Evolutionary conservation across 306 rosid species (phyloP).

Genomic region (Crotalaria pallida): DNA sequence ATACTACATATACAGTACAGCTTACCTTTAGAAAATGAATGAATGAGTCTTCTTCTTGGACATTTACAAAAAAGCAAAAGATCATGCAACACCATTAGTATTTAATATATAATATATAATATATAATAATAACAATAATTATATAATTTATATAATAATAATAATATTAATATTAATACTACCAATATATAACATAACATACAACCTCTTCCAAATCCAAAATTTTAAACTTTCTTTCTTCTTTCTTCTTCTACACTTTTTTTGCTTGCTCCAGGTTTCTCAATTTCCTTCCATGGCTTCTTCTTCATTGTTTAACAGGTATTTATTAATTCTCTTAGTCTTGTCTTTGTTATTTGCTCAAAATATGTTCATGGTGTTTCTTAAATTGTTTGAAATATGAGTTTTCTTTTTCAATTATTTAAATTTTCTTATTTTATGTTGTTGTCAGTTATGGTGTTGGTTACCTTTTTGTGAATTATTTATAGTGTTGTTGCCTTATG

Average conservation of each 20-base stretch:
- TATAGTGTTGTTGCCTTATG: background rate
- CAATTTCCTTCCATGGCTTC: conserved; percentile 21
- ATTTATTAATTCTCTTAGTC: conserved; percentile 14
- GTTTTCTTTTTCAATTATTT: background rate
- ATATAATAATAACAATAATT: background rate
- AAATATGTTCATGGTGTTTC: conserved; percentile 16
- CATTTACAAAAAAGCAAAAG: background rate
- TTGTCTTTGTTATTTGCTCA: conserved; percentile 4
- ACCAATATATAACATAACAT: no score
- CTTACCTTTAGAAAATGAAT: background rate
- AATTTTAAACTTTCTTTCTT: background rate
- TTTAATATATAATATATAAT: no score
- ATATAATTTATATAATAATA: no score
- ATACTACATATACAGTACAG: no score
- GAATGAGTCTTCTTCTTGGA: background rate
- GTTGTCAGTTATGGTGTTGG: background rate
- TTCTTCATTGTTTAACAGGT: conserved; percentile 12
- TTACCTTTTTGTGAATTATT: background rate
- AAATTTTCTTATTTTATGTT: background rate
- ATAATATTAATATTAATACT: no score
- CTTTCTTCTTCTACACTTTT: background rate
- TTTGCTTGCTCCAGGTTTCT: background rate
- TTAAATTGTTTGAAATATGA: background rate
- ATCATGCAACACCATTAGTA: background rate
- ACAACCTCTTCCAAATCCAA: background rate